Base-by-base conservation (phyloP, 129 eudicot species). In the Solidago caesia region DNA sequence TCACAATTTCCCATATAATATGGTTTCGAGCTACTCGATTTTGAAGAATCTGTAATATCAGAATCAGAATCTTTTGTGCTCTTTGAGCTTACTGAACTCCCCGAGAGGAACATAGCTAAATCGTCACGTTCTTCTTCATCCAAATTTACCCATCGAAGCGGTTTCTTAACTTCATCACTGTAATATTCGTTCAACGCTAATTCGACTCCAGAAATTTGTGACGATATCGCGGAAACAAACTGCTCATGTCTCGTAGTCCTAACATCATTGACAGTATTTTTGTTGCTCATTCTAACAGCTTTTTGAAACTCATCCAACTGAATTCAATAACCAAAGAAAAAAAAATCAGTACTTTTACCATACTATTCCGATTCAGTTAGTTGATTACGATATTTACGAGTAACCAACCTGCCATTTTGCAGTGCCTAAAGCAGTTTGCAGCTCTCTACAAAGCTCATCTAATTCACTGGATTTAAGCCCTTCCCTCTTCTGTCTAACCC, bases 341-440 rank as follows among this genome's bases (percentile, higher is more conserved):
- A 9, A 12, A 77, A 16, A 25, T 5, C 6, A 44, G 14, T 73
- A 68, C 26, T 44, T 21, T 48, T 61, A 25, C 21, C 27, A 41
- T 4, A 7, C 10, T 7, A 39, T n/a, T 41, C 4, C 26, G 41
- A 25, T 44, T 7, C 68, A 69, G 13, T 62, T 48, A 15, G 5
- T 68, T 1, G 14, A 42, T 7, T 46, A 53, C 26, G 14, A 57
- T 52, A 14, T n/a, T 57, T 51, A 5, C 2, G 3, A 48, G 63
- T 62, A 75, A 82, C 82, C 59, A 74, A 92, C 98, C 98, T 93
- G 98, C 98, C 98, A 93, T 84, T 93, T 93, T 51, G 97, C 88
- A 42, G 97, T 93, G 72, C 96, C 92, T 73, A 93, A 81, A 86
- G 97, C 98, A 84, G 92, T 86, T 81, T 90, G 96, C 8, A 93